A percentile compares a stretch with the other conserved stretches of the same genome.
These are phyloP conservation scores for Alternaria atra DNA, from an alignment of 2,329 filamentous ascomycete genomes.

Conservation along the genomic window DNA sequence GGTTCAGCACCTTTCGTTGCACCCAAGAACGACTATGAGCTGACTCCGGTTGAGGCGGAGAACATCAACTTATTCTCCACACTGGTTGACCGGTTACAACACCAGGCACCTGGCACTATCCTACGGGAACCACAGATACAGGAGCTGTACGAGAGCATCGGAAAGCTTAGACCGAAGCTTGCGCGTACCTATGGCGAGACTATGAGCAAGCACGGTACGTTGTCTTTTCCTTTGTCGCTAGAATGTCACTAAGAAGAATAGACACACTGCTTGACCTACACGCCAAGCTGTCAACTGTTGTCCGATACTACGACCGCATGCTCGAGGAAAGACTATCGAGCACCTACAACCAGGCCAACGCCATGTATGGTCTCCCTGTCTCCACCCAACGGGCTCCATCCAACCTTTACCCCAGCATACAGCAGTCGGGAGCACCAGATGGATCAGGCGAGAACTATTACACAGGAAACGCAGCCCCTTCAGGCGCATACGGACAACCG, in stretches of 20 bases:
- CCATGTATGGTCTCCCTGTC: conserved; percentile 52
- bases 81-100: conserved; percentile 90
- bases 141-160: conserved; percentile 96
- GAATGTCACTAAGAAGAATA: conserved; percentile 55
- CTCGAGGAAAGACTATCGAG: conserved; percentile 92
- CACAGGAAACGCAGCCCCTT: conserved; percentile 67
- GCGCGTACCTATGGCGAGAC: conserved; percentile 97
- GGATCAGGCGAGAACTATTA: conserved; percentile 81
- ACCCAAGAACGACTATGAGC: conserved; percentile 92
- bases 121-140: conserved; percentile 97
- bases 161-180: conserved; percentile 89
- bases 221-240: background rate
- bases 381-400: conserved; percentile 57
- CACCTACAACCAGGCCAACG: conserved; percentile 81
- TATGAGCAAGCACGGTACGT: conserved; percentile 97
- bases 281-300: conserved; percentile 93
- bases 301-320: conserved; percentile 98
- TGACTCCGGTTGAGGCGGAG: conserved; percentile 92
- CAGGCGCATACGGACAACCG: conserved; percentile 59
- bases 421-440: conserved; percentile 38
- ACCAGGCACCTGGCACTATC: conserved; percentile 94
- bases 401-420: conserved; percentile 75
- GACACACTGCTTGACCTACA: conserved; percentile 94
- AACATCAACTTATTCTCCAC: conserved; percentile 98
- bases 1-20: conserved; percentile 59